Base-by-base conservation (phyloP, 495 filamentous ascomycete genomes). In the Xylaria nigripes region DNA sequence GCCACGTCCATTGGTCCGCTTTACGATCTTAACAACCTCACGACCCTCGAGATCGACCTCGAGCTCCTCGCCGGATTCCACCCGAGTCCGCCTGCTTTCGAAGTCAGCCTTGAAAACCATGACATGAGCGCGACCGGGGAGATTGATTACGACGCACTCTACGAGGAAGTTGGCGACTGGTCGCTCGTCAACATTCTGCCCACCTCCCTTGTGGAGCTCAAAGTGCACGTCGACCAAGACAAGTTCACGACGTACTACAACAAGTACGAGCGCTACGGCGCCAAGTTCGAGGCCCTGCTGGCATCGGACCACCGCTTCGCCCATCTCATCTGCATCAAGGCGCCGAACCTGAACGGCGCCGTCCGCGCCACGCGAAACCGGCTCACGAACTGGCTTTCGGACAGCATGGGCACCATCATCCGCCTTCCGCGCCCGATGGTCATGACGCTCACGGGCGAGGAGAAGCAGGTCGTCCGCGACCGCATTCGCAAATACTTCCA, bases 201-300 rank as follows among this genome's bases (percentile, higher is more conserved):
- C 0, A 9, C 5, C 0, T 48, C 44, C 6, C 44, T 54, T 7
- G 42, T 48, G 44, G 16, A 41, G 25, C 32, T 54, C 10, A 30
- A 9, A 0, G 0, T 54, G 0, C 1, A 42, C 12, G 22, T 54
- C 32, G 30, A 38, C 8, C 0, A 10, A 2, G 18, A 21, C 23
- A 54, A 54, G 44, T 6, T 48, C 7, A 1, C 3, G 0, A 15
- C 30, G 10, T 48, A 41, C 7, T 54, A n/a, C 44, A 22, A 54
- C 36, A 48, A 23, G 0, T 48, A 48, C 34, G 51, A 48, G 44
- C 32, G 44, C 21, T 48, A 12, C 24, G 44, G 45, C 3, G 51
- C 44, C 24, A 54, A 54, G 34, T 32, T 48, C 24, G 51, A 54
- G 24, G 44, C 38, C 23, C 45, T 54, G 0, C 15, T 54, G 12